Evolutionary conservation across 768 basidiomycete genomes (phyloP), one percentile per base, ranked within the genome.

Genomic region (Phallus indusiatus): DNA sequence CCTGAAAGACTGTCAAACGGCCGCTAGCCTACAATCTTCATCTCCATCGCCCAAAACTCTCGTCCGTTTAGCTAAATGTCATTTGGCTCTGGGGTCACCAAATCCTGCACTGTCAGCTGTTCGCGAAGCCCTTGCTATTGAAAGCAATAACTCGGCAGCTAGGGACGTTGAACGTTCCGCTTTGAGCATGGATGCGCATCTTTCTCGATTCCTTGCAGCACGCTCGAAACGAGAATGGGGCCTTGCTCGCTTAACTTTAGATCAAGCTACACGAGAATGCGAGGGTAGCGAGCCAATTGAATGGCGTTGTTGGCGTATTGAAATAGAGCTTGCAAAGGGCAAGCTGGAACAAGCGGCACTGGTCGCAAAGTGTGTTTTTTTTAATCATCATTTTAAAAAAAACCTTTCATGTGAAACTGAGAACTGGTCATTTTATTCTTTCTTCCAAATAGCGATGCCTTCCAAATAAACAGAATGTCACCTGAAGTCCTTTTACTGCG

Each of bases 301-400:
- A 64, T 94, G 92, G 92, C 76, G 88, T 47, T 69, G 82, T 17
- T 91, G 87, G 87, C 75, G 82, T 62, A 77, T 91, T 37, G 88
- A 93, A 70, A 74, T 92, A 1, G 85, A 92, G 65, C 73, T 94
- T 37, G 82, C 81, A 20, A 78, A 83, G 63, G 81, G 81, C 28
- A 83, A 81, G 53, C 83, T 79, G 81, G 89, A 92, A 21, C 79
- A 78, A n/a, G 91, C 91, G 10, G 79, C 78, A 60, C 75, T 72
- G 3, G 80, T 88, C 49, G 90, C 86, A 20, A 89, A 85, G 90
- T 91, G 65, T 62, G 84, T 77, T 36, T n/a, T 7, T 22, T 20
- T n/a, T n/a, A n/a, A n/a, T n/a, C 2, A 28, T 55, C 49, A n/a
- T 37, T 24, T 14, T 14, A 17, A 47, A 9, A 21, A 34, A 9